Evolutionary conservation across 768 basidiomycete genomes (phyloP), one percentile per base, ranked within the genome.

Genomic region (Rhodotorula paludigena): DNA sequence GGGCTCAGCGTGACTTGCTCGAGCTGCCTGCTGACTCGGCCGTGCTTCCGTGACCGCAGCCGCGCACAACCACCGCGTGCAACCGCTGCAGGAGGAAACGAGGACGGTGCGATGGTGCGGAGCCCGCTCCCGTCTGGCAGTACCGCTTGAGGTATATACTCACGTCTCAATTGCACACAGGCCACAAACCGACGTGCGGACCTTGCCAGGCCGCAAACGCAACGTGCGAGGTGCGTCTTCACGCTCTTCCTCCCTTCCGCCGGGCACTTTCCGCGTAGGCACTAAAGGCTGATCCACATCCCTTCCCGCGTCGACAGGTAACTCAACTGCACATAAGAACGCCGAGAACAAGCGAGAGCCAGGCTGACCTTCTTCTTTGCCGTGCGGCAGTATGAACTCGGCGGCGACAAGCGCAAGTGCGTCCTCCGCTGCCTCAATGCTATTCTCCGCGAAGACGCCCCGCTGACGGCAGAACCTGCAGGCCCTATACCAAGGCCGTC

Each of bases 401-500:
- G 53, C 33, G 52, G n/a, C 15, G 61, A 62, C 52, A 53, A 53
- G 41, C 38, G 60, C 20, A 60, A 60, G 60, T 60, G 14, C 23
- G 47, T 35, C 18, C 16, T n/a, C 25, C 21, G 21, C 14, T 28
- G 36, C 16, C 58, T 4, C 52, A 36, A 14, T 15, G 21, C 15
- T 21, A 16, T 33, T 21, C 20, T 2, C 23, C 56, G 23, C 11
- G 5, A 6, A 38, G 21, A 12, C 5, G 21, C 21, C 16, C 5
- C 18, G 48, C 48, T 49, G 48, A 49, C 48, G 23, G 5, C 20
- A 1, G 2, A 5, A 39, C 36, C 48, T 21, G 3, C 51, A 68
- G 42, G 42, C 66, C 66, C 30, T 68, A 68, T 52, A 63, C 66
- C 30, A 68, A 68, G 41, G 61, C 66, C 12, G 66, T 68, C 42